phyloP scores from a whole-genome alignment of 768 basidiomycete genomes.

The Lactifluus pinguis region DNA sequence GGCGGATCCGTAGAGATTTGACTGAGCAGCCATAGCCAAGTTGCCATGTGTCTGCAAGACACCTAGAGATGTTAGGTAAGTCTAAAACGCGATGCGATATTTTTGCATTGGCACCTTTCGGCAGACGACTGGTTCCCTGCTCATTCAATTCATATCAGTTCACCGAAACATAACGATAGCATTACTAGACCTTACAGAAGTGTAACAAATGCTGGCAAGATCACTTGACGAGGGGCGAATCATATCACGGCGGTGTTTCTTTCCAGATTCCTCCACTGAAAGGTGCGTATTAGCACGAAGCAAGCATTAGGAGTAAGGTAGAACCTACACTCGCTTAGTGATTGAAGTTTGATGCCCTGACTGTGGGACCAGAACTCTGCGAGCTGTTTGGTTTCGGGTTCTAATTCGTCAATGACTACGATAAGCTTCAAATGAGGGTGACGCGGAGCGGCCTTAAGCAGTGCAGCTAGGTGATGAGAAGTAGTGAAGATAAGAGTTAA shows the following conservation, averaged over 20 bases:
- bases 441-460: slow-evolving; percentile 60
- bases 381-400: slow-evolving; percentile 42
- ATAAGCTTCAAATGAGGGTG: slow-evolving; percentile 63
- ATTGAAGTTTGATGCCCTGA: slow-evolving; percentile 52
- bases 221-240: slow-evolving; percentile 51
- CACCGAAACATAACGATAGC: neutral
- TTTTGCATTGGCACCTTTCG: slow-evolving; percentile 65
- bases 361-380: slow-evolving; percentile 63
- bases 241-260: slow-evolving; percentile 49
- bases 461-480: slow-evolving; percentile 59
- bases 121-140: slow-evolving; percentile 73
- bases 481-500: slow-evolving; percentile 75
- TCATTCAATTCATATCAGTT: neutral
- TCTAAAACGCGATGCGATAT: neutral
- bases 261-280: slow-evolving; percentile 69
- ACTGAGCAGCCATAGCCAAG: slow-evolving; percentile 50
- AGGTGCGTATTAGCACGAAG: neutral
- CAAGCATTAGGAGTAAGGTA: neutral
- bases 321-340: slow-evolving; percentile 57
- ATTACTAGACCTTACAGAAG: slow-evolving; percentile 55
- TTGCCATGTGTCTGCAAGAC: slow-evolving; percentile 67
- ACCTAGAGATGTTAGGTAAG: slow-evolving; percentile 34
- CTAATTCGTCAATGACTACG: slow-evolving; percentile 61
- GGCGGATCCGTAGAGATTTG: slow-evolving; percentile 46
- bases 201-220: slow-evolving; percentile 88